Evolutionary conservation across 306 rosid genomes (phyloP).

Genomic region (Quercus suber): DNA sequence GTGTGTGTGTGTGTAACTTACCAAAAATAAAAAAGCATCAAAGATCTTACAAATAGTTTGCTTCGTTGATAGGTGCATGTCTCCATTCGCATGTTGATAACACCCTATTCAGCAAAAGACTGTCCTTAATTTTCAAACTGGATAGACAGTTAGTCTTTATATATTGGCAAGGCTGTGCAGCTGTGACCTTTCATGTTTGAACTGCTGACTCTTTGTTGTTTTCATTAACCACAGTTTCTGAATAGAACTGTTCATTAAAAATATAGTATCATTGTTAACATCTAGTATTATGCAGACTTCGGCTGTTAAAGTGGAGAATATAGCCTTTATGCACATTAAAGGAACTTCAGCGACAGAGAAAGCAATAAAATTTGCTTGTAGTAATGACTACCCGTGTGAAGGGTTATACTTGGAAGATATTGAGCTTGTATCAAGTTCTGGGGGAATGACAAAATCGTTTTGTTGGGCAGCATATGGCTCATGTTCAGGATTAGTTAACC

Average conservation of each 20-base stretch:
- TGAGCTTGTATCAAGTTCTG: slow-evolving; percentile 37
- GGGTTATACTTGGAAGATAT: slow-evolving; percentile 59
- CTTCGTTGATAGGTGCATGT: no score
- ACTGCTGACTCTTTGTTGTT: neutral
- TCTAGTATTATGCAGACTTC: slow-evolving; percentile 51
- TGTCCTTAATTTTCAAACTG: neutral
- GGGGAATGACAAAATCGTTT: slow-evolving; percentile 41
- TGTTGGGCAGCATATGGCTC: slow-evolving; percentile 85
- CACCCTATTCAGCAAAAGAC: no score
- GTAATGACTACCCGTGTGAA: slow-evolving; percentile 68
- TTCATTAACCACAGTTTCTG: neutral
- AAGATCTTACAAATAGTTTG: no score
- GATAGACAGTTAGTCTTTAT: neutral
- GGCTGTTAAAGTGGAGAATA: slow-evolving; percentile 65
- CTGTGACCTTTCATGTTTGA: neutral
- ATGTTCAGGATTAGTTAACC: slow-evolving; percentile 49
- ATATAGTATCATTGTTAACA: slow-evolving; percentile 13
- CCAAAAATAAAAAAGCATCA: no score
- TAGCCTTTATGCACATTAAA: slow-evolving; percentile 60
- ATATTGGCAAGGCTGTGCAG: neutral
- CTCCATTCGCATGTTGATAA: no score
- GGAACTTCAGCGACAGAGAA: slow-evolving; percentile 84
- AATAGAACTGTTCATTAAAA: neutral
- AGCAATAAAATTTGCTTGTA: slow-evolving; percentile 74
- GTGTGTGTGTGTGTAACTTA: no score